These are phyloP conservation scores for Jimgerdemannia flammicorona DNA, from an alignment of 192 early-diverging fungal species.

Conservation along the genomic window DNA sequence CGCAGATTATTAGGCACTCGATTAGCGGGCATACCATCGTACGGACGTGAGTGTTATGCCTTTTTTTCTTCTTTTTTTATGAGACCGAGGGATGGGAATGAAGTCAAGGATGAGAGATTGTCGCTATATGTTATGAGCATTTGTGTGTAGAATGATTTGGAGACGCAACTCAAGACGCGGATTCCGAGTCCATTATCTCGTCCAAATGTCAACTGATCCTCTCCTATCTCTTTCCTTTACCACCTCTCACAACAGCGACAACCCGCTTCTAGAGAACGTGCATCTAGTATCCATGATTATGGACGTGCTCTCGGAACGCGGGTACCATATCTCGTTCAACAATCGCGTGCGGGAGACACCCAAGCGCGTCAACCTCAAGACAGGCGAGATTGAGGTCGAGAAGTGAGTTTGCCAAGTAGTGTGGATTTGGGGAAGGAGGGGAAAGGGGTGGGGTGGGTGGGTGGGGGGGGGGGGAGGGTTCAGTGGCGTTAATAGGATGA, in stretches of 20 bases:
- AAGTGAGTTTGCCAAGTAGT: slow-evolving; percentile 19
- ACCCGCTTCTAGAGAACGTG: slow-evolving; percentile 33
- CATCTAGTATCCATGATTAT: slow-evolving; percentile 52
- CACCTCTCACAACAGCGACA: slow-evolving; percentile 21
- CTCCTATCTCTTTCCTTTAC: background rate
- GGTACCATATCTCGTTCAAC: slow-evolving; percentile 54
- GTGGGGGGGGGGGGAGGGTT: too few species aligned
- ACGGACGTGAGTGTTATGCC: slow-evolving; percentile 39
- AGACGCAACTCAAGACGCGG: too few species aligned
- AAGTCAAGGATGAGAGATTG: too few species aligned
- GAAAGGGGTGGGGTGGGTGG: too few species aligned
- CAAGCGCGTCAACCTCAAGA: slow-evolving; percentile 39
- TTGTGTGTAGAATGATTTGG: too few species aligned
- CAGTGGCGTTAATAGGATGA: too few species aligned
- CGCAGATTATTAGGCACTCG: slow-evolving; percentile 45
- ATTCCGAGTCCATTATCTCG: too few species aligned
- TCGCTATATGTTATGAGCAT: too few species aligned
- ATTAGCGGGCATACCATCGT: slow-evolving; percentile 54
- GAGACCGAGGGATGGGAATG: too few species aligned
- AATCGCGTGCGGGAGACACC: slow-evolving; percentile 44
- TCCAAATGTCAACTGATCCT: too few species aligned
- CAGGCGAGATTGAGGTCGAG: slow-evolving; percentile 47
- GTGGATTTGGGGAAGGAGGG: too few species aligned
- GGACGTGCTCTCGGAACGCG: slow-evolving; percentile 53
- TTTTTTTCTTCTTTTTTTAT: background rate